A percentile compares a stretch with the other conserved stretches of the same genome.
These are phyloP conservation scores for Wickerhamiella allomyrinae DNA, from an alignment of 805 yeast species.

Conservation along the genomic window DNA sequence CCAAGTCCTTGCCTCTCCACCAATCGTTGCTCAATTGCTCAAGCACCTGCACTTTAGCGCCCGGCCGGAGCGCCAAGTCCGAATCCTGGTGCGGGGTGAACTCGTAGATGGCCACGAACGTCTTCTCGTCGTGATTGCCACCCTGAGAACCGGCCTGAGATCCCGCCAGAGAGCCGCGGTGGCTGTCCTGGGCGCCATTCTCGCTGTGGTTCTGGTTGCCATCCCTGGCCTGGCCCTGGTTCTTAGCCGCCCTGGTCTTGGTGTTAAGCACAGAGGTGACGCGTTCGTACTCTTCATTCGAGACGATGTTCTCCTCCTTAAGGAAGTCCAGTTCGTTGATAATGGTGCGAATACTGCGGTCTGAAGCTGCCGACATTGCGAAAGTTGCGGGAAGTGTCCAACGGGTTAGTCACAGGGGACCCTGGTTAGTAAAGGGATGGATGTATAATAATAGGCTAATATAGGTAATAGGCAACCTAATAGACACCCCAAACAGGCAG, in stretches of 20 bases:
- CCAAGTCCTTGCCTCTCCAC: constrained; percentile 60
- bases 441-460: too few species aligned
- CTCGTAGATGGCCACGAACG: constrained; percentile 51
- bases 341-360: constrained; percentile 64
- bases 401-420: too few species aligned
- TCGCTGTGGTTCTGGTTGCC: constrained; percentile 13
- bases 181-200: neutral
- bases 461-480: too few species aligned
- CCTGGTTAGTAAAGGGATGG: too few species aligned
- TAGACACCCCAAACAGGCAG: too few species aligned
- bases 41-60: constrained; percentile 53
- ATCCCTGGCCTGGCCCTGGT: constrained; percentile 40
- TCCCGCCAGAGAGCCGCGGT: too few species aligned
- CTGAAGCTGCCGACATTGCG: constrained; percentile 1
- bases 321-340: constrained; percentile 71
- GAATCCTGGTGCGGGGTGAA: constrained; percentile 62
- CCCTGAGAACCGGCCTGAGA: too few species aligned
- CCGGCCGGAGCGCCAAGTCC: constrained; percentile 51
- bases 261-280: constrained; percentile 40
- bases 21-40: constrained; percentile 74
- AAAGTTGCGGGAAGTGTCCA: too few species aligned
- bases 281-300: constrained; percentile 38
- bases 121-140: neutral
- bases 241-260: constrained; percentile 17
- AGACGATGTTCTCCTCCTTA: constrained; percentile 57